These are phyloP conservation scores for Brassica hybrid DNA, from an alignment of 441 rosid genomes.

Conservation along the genomic window DNA sequence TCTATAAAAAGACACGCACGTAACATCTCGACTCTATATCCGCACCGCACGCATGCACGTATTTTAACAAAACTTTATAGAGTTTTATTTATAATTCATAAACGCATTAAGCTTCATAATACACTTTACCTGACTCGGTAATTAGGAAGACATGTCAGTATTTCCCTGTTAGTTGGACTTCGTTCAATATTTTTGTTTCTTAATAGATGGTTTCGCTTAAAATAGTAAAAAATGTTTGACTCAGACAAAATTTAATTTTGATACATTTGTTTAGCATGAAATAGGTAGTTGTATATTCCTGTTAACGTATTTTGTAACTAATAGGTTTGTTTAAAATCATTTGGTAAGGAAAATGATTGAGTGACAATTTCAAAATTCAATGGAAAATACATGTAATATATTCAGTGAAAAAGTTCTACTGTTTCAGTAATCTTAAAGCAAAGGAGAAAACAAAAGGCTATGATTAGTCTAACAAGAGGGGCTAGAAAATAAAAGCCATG, in stretches of 20 bases:
- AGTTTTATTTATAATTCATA: not conserved
- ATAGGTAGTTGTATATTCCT: too few relatives aligned
- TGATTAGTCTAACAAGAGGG: conserved; percentile 42
- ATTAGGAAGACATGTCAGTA: too few relatives aligned
- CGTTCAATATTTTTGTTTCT: too few relatives aligned
- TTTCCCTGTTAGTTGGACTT: too few relatives aligned
- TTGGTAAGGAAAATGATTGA: not conserved
- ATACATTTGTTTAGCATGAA: too few relatives aligned
- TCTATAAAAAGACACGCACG: conserved; percentile 45
- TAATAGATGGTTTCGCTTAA: too few relatives aligned
- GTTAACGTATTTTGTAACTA: too few relatives aligned
- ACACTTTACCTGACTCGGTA: not conserved
- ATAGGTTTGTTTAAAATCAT: too few relatives aligned
- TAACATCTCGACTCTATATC: conserved; percentile 36
- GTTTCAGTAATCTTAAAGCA: conserved; percentile 28
- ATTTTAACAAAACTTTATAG: conserved; percentile 20
- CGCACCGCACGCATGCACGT: conserved; percentile 39
- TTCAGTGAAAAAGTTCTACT: conserved; percentile 5
- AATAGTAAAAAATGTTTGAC: too few relatives aligned
- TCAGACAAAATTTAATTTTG: too few relatives aligned
- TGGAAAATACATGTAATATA: not conserved
- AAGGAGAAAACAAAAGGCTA: conserved; percentile 35
- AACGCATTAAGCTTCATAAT: conserved; percentile 6
- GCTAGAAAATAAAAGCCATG: conserved; percentile 34
- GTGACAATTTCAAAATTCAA: not conserved